These are phyloP conservation scores for Phytophthora vignae DNA, from an alignment of 352 stramenopile species.

Conservation along the genomic window DNA sequence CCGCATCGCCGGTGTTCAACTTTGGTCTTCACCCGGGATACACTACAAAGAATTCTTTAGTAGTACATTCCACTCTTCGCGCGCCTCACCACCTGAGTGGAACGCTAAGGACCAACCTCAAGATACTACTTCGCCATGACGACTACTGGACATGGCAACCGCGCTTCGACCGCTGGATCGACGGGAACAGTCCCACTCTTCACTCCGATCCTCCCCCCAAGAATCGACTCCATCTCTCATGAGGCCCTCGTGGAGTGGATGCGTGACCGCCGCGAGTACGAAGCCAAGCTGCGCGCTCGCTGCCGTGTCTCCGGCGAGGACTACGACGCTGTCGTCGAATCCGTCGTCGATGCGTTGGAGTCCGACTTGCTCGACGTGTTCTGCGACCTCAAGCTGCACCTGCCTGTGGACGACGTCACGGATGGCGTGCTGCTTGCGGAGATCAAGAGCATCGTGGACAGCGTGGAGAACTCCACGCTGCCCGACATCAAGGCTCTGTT, in stretches of 20 bases:
- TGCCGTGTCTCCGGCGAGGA: neutral
- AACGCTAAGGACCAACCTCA: slow-evolving; percentile 1
- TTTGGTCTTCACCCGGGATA: no score
- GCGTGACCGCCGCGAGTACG: neutral
- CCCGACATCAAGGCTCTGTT: slow-evolving; percentile 5
- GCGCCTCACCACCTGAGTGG: no score
- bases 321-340: neutral
- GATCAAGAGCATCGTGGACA: slow-evolving; percentile 2
- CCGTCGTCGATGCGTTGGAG: neutral
- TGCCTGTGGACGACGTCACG: neutral
- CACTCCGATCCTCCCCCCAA: neutral
- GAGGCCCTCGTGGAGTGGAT: slow-evolving; percentile 1
- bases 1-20: no score
- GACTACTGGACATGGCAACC: neutral
- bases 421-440: no score
- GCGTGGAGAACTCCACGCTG: neutral
- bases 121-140: neutral
- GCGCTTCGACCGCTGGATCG: neutral
- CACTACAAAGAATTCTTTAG: no score
- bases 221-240: slow-evolving; percentile 5
- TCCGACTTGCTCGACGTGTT: slow-evolving; percentile 4
- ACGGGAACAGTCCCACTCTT: neutral
- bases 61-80: no score
- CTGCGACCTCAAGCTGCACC: neutral
- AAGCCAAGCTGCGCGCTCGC: neutral